Evolutionary conservation across 1,284 basidiomycete genomes (phyloP), one percentile per base, ranked within the genome.

Genomic region (Rhodotorula sp.): DNA sequence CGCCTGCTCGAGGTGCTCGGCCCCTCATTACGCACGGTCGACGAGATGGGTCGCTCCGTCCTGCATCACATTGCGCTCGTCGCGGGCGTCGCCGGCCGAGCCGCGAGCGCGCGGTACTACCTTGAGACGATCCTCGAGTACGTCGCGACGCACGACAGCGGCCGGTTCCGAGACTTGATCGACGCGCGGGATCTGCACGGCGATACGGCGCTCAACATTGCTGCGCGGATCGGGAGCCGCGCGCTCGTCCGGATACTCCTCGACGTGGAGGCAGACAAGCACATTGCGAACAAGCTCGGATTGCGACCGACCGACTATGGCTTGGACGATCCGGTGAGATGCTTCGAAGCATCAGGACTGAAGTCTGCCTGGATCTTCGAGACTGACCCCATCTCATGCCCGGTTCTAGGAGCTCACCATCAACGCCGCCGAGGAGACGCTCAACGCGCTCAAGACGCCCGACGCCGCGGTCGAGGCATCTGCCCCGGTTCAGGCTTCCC

Each of bases 171-270:
- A 78, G 88, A 87, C 15, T 82, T 98, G 54, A 87, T 99, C 21
- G 93, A 99, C 81, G 84, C 97, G 54, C 93, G 95, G 81, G 97
- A 99, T 80, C 89, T 93, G 74, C 90, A 98, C 80, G 97, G 97
- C 1, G 97, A 99, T 80, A 98, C 97, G 1, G 92, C 94, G 7
- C 81, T 99, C 75, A 97, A 95, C 81, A 92, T 97, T 75, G 93
- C 95, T 19, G 95, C 97, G 0, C 84, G 97, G 63, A 89, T 98
- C 1, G 97, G 97, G 4, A 97, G 95, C 81, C 86, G 90, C 71
- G 89, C 90, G 74, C 83, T 99, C 73, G 93, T 98, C 26, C 85
- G 90, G 77, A 90, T 93, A 34, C 82, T 99, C 71, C 79, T 99
- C 70, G 95, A 98, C 78, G 92, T 94, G 12, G 94, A 94, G 14